These are phyloP conservation scores for Fusarium domesticum DNA, from an alignment of 2,329 filamentous ascomycete species.

Conservation along the genomic window DNA sequence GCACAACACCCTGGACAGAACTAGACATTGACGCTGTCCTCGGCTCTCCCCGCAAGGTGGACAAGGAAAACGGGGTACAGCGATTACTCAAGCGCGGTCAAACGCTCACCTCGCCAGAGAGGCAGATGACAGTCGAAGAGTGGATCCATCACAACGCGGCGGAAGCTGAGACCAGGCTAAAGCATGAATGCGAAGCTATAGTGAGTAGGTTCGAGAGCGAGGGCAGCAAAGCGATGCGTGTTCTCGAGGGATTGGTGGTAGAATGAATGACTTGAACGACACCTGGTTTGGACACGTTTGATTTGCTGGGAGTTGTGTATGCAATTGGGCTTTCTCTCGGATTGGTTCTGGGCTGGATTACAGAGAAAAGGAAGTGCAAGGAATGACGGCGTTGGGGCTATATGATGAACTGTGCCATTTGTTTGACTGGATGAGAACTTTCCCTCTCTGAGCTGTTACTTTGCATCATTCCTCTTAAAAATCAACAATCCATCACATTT, in stretches of 20 bases:
- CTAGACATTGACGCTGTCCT: conserved; percentile 75
- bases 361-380: not conserved
- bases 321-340: not conserved
- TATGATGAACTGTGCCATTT: not conserved
- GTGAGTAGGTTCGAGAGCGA: conserved; percentile 81
- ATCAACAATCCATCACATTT: too few relatives aligned
- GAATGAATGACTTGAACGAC: conserved; percentile 35
- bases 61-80: conserved; percentile 52
- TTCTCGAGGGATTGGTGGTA: conserved; percentile 68
- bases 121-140: conserved; percentile 87
- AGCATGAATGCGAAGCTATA: conserved; percentile 76
- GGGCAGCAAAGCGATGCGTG: conserved; percentile 72
- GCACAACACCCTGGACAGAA: conserved; percentile 64
- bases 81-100: conserved; percentile 53
- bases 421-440: not conserved
- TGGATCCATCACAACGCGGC: conserved; percentile 84
- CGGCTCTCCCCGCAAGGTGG: conserved; percentile 41
- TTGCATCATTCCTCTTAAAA: too few relatives aligned
- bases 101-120: conserved; percentile 71
- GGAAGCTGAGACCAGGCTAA: conserved; percentile 75
- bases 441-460: too few relatives aligned
- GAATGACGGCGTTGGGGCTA: not conserved
- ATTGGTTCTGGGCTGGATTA: not conserved
- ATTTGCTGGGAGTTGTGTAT: not conserved
- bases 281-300: not conserved